Percentiles rank a stretch among this genome's conserved stretches.
Evolutionary conservation across 148 eudicot species (phyloP).

Genomic region (Rhododendron ferrugineum): DNA sequence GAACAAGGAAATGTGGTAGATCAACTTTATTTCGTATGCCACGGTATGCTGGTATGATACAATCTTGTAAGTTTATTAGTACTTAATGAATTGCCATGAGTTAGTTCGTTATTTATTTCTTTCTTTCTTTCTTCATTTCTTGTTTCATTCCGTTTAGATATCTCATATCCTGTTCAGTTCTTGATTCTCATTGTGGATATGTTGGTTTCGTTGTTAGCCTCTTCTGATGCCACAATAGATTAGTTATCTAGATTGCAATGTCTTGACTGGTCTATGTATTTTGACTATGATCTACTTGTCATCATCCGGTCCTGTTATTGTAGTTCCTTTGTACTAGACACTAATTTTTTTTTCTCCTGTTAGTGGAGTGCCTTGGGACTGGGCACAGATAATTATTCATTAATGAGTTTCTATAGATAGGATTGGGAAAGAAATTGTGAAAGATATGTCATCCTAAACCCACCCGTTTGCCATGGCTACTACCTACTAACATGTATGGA

Average conservation of each 20-base stretch:
- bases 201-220: not conserved
- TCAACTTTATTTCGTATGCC: slow-evolving; percentile 90
- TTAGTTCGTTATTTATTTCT: not conserved
- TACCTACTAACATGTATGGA: not conserved
- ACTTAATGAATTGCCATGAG: not conserved
- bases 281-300: not conserved
- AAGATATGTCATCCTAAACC: not conserved
- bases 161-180: not conserved
- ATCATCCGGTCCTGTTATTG: not conserved
- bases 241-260: not conserved
- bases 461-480: not conserved
- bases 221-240: not conserved
- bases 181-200: not conserved
- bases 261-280: not conserved
- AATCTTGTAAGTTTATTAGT: not conserved
- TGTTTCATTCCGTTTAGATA: not conserved
- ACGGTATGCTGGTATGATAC: slow-evolving; percentile 65
- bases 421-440: not conserved
- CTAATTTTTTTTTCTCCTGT: not conserved
- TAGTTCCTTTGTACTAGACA: not conserved
- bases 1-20: slow-evolving; percentile 91
- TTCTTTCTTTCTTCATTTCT: not conserved
- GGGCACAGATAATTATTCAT: not conserved
- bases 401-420: not conserved
- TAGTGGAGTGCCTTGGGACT: not conserved